Conservation (phyloP, 2,329 filamentous ascomycete species). For the Cladophialophora carrionii region DNA sequence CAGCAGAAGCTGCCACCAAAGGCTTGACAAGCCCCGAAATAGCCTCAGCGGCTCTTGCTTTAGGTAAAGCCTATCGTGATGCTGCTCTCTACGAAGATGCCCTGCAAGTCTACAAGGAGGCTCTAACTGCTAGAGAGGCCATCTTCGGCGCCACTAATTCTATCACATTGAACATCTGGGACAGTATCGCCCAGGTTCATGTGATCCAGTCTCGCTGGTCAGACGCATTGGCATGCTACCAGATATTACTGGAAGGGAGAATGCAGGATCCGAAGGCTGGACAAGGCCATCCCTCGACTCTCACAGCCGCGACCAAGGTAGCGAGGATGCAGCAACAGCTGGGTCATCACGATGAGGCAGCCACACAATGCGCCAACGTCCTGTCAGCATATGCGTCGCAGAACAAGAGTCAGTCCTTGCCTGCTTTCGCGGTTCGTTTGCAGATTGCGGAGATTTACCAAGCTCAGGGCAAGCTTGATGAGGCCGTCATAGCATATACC, state of each 20-base stretch:
- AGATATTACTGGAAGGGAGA: not conserved
- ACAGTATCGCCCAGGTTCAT: not conserved
- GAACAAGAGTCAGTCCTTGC: not conserved
- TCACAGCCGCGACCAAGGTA: not conserved
- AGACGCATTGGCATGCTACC: conserved; percentile 1
- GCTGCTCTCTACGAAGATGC: not conserved
- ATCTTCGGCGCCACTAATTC: not conserved
- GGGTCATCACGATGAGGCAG: not conserved
- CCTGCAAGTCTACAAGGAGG: not conserved
- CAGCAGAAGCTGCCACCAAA: not conserved
- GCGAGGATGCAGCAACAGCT: not conserved
- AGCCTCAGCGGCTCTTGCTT: not conserved
- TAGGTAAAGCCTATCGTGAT: not conserved
- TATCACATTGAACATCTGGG: not conserved
- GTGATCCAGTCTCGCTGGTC: not conserved
- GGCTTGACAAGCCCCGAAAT: not conserved
- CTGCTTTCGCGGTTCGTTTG: not conserved
- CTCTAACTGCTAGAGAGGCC: not conserved
- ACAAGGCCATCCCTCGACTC: not conserved
- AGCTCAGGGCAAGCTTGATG: not conserved
- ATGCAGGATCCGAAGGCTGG: not conserved
- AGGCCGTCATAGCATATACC: not conserved
- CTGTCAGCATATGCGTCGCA: not conserved
- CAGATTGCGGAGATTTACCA: not conserved
- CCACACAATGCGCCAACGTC: not conserved